Percentiles rank a stretch among this genome's conserved stretches.
Conservation (phyloP, 2,329 filamentous ascomycete species). For the Ilyonectria sp. region DNA sequence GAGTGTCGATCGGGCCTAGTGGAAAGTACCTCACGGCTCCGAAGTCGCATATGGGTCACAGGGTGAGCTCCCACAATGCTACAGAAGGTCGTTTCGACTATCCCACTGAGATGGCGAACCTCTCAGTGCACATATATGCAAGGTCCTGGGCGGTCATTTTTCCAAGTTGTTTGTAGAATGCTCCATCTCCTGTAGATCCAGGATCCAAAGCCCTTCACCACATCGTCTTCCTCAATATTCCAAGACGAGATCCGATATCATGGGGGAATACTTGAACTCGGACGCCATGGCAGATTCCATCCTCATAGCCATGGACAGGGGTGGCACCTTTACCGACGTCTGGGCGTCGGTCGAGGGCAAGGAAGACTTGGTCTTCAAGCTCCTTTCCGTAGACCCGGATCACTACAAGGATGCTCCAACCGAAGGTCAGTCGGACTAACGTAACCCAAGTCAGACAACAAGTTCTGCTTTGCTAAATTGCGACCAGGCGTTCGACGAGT, state of each 20-base stretch:
- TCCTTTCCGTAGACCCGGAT: slow-evolving; percentile 69
- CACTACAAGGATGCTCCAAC: slow-evolving; percentile 82
- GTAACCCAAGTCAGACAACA: neutral
- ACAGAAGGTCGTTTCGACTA: slow-evolving; percentile 29
- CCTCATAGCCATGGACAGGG: slow-evolving; percentile 25
- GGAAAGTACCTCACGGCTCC: neutral
- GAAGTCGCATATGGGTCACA: neutral
- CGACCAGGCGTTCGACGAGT: slow-evolving; percentile 29
- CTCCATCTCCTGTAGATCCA: neutral
- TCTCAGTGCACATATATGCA: neutral
- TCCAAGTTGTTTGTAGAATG: neutral
- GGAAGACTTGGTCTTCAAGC: slow-evolving; percentile 29
- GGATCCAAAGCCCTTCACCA: neutral
- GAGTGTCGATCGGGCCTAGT: neutral
- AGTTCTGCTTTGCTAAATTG: neutral
- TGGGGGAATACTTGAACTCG: neutral
- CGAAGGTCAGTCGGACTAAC: slow-evolving; percentile 57
- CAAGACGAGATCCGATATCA: neutral
- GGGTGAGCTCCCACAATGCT: neutral
- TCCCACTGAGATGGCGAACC: neutral
- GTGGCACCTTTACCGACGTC: slow-evolving; percentile 33
- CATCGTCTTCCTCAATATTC: neutral
- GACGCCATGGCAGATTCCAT: slow-evolving; percentile 22
- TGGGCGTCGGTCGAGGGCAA: slow-evolving; percentile 30
- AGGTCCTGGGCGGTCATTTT: neutral